phyloP scores from a whole-genome alignment of 192 early-diverging fungal species.

The Coemansia aciculifera region DNA sequence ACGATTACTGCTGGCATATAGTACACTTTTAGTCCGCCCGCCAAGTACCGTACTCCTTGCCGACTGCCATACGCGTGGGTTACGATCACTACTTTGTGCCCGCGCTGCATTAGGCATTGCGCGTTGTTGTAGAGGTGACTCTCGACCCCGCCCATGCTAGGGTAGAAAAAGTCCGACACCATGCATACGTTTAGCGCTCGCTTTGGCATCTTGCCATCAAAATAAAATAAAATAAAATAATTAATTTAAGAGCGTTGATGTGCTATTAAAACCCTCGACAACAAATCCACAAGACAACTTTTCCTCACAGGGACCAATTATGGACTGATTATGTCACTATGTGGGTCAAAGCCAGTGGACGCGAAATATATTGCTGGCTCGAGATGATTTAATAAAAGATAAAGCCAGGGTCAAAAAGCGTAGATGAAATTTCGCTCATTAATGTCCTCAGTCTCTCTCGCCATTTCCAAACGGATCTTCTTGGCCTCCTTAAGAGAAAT shows the following conservation, averaged over 20 bases:
- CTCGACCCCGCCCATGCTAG: conserved; percentile 95
- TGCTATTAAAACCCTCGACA: no score
- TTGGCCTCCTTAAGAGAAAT: conserved; percentile 50
- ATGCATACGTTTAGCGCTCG: conserved; percentile 62
- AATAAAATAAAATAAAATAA: not conserved
- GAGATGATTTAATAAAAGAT: not conserved
- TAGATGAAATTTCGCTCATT: not conserved
- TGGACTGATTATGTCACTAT: no score
- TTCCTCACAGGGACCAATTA: no score
- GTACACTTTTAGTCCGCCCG: conserved; percentile 93
- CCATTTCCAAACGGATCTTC: conserved; percentile 19
- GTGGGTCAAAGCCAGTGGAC: no score
- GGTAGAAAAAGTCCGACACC: conserved; percentile 98
- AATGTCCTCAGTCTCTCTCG: not conserved
- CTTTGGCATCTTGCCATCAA: not conserved
- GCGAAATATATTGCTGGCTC: not conserved
- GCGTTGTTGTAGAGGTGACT: conserved; percentile 90
- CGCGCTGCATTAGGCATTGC: conserved; percentile 82
- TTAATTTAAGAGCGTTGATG: not conserved
- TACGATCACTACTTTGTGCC: conserved; percentile 94
- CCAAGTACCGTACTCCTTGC: conserved; percentile 86
- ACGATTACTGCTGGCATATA: conserved; percentile 86
- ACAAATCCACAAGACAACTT: no score
- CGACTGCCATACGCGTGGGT: conserved; percentile 86
- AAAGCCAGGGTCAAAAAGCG: not conserved